Evolutionary conservation across 2,329 filamentous ascomycete genomes (phyloP), one percentile per base, ranked within the genome.

Genomic region (Trichoderma koningiopsis): DNA sequence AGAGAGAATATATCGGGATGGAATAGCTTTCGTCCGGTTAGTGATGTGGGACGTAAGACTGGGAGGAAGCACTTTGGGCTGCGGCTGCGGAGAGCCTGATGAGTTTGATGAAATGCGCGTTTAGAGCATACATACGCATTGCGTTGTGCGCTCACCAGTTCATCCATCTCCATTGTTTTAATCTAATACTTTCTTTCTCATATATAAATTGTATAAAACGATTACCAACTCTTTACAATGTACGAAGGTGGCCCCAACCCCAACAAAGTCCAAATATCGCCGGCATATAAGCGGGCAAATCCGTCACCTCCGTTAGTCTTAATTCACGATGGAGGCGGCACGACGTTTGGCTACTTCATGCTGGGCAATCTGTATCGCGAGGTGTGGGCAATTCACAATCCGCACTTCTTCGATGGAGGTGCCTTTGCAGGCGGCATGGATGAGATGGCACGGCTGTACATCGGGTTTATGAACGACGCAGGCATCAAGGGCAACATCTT

Each of bases 311-410:
- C 75, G 31, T 69, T 77, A 24, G 76, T 77, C 2, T 69, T 78
- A 29, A 74, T 78, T 64, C 76, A 77, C 70, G 76, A 78, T 53
- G 76, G 76, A 33, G 75, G 76, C 63, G 76, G 76, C 70, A 78
- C 76, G 14, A 75, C 76, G 19, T 77, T 77, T 65, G 72, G 73
- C 52, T 77, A 77, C 68, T 76, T 76, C 59, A 68, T 76, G 37
- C 69, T 77, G 19, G 76, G 73, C 27, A 73, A 61, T 59, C 55
- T 78, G 58, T 68, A 73, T 22, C 75, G 76, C 56, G 74, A 77
- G 22, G 76, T 78, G 22, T 78, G 76, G 76, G 76, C 75, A 35
- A 71, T 78, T 47, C 76, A 77, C 68, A 74, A 77, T 63, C 75
- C 75, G 16, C 73, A 74, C 33, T 78, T 71, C 64, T 77, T 72